Conservation (phyloP, 139 green algal genomes). For the Tetraselmis chui region DNA sequence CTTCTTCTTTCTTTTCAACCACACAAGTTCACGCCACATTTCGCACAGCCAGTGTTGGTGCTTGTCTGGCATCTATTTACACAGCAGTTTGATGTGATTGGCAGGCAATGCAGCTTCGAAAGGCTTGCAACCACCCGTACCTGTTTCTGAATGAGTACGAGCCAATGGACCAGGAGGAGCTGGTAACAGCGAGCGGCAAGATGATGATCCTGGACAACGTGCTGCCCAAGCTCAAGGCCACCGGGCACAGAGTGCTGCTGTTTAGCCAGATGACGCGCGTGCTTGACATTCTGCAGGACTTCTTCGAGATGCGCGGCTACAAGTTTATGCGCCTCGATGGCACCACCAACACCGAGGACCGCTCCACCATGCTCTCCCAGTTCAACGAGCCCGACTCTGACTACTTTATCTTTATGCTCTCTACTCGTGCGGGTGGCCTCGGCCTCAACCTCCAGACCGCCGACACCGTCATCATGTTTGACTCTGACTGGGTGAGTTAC, state of each 20-base stretch:
- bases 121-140: constrained; percentile 68
- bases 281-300: constrained; percentile 62
- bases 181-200: constrained; percentile 54
- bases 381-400: constrained; percentile 57
- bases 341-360: constrained; percentile 59
- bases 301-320: constrained; percentile 40
- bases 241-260: constrained; percentile 52
- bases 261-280: constrained; percentile 59
- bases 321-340: constrained; percentile 67
- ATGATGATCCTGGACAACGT: constrained; percentile 55
- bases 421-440: constrained; percentile 63
- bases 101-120: constrained; percentile 61
- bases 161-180: constrained; percentile 32
- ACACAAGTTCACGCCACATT: too few species aligned
- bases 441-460: constrained; percentile 79
- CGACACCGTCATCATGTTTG: constrained; percentile 73
- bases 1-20: too few species aligned
- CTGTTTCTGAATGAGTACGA: constrained; percentile 49
- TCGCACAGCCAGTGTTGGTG: too few species aligned
- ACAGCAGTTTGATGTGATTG: too few species aligned
- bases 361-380: constrained; percentile 32
- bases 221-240: constrained; percentile 52
- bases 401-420: constrained; percentile 70
- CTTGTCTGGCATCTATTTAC: too few species aligned
- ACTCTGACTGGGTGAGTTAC: constrained; percentile 54